Evolutionary conservation across 1,139 yeast species (phyloP).

Genomic region (Casaregolazyma lundiana): DNA sequence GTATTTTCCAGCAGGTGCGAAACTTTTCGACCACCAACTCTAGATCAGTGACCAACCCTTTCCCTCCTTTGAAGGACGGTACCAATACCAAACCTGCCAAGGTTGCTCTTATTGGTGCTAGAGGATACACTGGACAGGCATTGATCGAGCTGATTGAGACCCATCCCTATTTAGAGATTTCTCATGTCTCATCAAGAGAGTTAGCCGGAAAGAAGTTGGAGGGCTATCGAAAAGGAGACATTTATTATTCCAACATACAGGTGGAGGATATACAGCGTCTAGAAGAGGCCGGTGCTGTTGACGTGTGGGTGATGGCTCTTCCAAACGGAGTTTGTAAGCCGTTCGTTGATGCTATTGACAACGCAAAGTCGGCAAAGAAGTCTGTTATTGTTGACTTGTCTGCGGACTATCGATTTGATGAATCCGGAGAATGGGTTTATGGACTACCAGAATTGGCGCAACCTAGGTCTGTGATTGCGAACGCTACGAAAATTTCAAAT

Average conservation of each 20-base stretch:
- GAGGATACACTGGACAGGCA: conserved; percentile 97
- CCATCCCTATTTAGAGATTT: conserved; percentile 81
- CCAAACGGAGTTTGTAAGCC: conserved; percentile 98
- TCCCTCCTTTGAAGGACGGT: conserved; percentile 65
- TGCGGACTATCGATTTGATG: conserved; percentile 93
- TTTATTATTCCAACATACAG: conserved; percentile 79
- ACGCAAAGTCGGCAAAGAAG: conserved; percentile 44
- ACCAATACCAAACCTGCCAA: conserved; percentile 56
- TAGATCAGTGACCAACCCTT: conserved; percentile 49
- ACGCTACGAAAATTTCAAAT: conserved; percentile 83
- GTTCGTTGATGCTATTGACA: conserved; percentile 87
- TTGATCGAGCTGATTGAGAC: conserved; percentile 77
- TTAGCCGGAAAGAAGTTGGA: conserved; percentile 78
- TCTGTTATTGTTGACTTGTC: conserved; percentile 88
- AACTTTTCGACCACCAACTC: conserved; percentile 27
- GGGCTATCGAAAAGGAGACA: conserved; percentile 78
- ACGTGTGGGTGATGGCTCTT: conserved; percentile 98
- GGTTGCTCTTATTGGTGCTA: conserved; percentile 94
- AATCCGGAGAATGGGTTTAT: conserved; percentile 81
- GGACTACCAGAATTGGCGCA: conserved; percentile 77
- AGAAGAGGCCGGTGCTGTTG: conserved; percentile 74
- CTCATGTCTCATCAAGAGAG: conserved; percentile 95
- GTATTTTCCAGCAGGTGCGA: conserved; percentile 21
- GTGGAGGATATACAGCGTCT: conserved; percentile 77
- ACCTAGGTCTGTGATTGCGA: conserved; percentile 58